Percentiles rank a stretch among this genome's conserved stretches.
Conservation (phyloP, 805 yeast species). For the Cyberlindnera maclurae region DNA sequence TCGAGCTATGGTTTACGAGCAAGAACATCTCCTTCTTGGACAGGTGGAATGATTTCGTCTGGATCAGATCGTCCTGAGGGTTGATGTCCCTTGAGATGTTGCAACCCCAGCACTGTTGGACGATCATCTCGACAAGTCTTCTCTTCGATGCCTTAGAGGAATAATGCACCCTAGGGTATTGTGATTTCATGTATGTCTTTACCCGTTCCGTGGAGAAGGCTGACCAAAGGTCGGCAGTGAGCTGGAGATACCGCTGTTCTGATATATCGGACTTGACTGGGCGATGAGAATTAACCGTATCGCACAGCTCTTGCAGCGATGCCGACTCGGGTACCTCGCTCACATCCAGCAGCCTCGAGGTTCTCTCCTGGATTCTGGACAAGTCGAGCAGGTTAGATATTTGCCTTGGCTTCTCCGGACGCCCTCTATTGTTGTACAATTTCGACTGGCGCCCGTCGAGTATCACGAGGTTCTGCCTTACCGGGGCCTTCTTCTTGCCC, state of each 20-base stretch:
- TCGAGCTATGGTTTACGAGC: slow-evolving; percentile 13
- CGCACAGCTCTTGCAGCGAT: slow-evolving; percentile 4
- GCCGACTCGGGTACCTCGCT: not conserved
- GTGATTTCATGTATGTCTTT: slow-evolving; percentile 6
- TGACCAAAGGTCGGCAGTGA: slow-evolving; percentile 7
- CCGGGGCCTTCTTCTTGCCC: slow-evolving; percentile 22
- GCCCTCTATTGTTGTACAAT: slow-evolving; percentile 4
- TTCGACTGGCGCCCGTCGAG: slow-evolving; percentile 18
- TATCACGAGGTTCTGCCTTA: slow-evolving; percentile 18
- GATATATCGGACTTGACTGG: slow-evolving; percentile 15
- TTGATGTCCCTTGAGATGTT: slow-evolving; percentile 9
- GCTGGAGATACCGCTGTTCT: slow-evolving; percentile 14
- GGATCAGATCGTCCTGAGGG: slow-evolving; percentile 14
- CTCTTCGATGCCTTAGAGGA: slow-evolving; percentile 5
- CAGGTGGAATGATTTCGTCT: slow-evolving; percentile 16
- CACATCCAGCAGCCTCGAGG: slow-evolving; percentile 6
- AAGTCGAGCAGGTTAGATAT: not conserved
- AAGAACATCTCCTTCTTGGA: slow-evolving; percentile 17
- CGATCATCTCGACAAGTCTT: slow-evolving; percentile 4
- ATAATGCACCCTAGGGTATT: slow-evolving; percentile 4
- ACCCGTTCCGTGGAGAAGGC: slow-evolving; percentile 15
- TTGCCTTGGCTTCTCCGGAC: not conserved
- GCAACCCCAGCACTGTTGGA: slow-evolving; percentile 15
- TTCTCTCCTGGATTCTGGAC: slow-evolving; percentile 2
- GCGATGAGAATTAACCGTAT: slow-evolving; percentile 9